phyloP scores from a whole-genome alignment of 2,329 filamentous ascomycete species.

The Ophiostoma populinum region DNA sequence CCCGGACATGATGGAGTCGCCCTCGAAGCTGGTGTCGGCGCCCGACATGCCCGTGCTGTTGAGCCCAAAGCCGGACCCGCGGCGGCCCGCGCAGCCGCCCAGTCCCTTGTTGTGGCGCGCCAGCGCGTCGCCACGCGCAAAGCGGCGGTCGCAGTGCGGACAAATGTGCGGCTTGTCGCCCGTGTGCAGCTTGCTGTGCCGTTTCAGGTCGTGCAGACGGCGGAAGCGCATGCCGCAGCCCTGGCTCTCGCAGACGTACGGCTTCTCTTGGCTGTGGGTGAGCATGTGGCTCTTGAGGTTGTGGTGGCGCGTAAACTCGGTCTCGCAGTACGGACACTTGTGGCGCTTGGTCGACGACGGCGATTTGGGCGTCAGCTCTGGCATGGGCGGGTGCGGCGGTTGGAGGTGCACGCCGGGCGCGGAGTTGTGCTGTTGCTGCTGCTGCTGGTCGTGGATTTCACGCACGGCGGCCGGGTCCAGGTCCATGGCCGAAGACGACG shows the following conservation, averaged over 20 bases:
- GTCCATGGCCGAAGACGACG: background rate
- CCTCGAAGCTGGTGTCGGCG: conserved; percentile 18
- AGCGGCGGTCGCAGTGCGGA: conserved; percentile 83
- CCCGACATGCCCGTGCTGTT: conserved; percentile 17
- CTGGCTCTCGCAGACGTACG: conserved; percentile 80
- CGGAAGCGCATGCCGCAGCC: conserved; percentile 89
- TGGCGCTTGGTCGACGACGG: conserved; percentile 76
- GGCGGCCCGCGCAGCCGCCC: conserved; percentile 81
- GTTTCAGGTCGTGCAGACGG: conserved; percentile 83
- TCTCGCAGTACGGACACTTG: conserved; percentile 90
- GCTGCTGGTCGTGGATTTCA: too few relatives aligned
- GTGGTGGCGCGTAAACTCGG: conserved; percentile 92
- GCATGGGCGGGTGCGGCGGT: conserved; percentile 3
- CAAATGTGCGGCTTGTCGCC: conserved; percentile 92
- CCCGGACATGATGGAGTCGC: conserved; percentile 37
- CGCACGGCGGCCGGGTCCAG: background rate
- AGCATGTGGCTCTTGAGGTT: conserved; percentile 95
- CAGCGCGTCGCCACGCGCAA: conserved; percentile 86
- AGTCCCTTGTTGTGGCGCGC: conserved; percentile 91
- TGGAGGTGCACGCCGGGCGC: background rate
- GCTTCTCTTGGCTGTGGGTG: conserved; percentile 96
- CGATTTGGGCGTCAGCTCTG: conserved; percentile 41
- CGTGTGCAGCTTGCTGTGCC: conserved; percentile 90
- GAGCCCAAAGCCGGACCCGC: conserved; percentile 46
- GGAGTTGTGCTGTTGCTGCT: background rate